These are phyloP conservation scores for Torulaspora quercuum DNA, from an alignment of 805 yeast genomes.

Conservation along the genomic window DNA sequence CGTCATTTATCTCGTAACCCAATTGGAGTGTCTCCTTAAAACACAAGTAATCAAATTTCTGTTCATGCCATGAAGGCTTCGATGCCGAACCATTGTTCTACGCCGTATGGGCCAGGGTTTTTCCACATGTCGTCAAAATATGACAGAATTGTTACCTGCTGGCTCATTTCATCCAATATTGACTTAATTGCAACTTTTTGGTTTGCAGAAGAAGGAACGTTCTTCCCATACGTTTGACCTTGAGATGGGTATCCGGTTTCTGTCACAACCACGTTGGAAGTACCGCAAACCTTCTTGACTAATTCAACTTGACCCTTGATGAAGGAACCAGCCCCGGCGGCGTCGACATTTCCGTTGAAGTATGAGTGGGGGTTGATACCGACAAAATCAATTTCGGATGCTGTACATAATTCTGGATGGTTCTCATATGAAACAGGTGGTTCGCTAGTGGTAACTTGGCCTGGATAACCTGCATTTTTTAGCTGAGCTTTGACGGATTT, in stretches of 20 bases:
- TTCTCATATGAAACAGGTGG: constrained; percentile 73
- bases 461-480: constrained; percentile 67
- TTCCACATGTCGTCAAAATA: constrained; percentile 89
- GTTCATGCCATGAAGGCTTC: constrained; percentile 34
- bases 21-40: too few relatives aligned
- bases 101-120: constrained; percentile 72
- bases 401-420: constrained; percentile 65
- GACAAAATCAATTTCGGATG: constrained; percentile 70
- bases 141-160: constrained; percentile 67
- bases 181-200: constrained; percentile 66
- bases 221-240: constrained; percentile 68
- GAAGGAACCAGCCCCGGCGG: constrained; percentile 68
- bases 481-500: constrained; percentile 57
- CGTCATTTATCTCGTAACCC: neutral
- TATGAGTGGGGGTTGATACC: constrained; percentile 87
- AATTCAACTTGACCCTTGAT: constrained; percentile 58
- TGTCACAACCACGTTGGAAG: constrained; percentile 56
- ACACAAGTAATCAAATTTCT: neutral
- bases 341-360: constrained; percentile 61
- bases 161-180: constrained; percentile 55
- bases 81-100: constrained; percentile 85
- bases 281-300: constrained; percentile 53
- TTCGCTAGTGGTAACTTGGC: constrained; percentile 78
- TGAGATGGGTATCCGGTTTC: constrained; percentile 88
- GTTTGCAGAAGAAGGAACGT: constrained; percentile 66